Evolutionary conservation across 1,284 basidiomycete species (phyloP).

Genomic region (Sphagnurus paluster): DNA sequence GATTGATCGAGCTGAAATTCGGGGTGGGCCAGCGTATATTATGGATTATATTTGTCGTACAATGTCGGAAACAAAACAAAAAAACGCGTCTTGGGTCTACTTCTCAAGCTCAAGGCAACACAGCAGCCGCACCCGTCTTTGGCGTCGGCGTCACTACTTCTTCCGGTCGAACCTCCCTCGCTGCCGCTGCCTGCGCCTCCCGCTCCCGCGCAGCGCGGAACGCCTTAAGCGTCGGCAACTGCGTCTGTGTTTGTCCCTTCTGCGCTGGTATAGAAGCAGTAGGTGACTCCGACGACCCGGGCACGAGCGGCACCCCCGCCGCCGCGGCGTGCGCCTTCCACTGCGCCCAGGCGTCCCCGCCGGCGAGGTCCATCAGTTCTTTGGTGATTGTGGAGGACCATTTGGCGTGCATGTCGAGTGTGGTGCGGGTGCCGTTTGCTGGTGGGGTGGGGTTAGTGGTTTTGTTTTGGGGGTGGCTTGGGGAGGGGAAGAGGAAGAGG

Average conservation of each 20-base stretch:
- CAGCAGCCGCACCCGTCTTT: constrained; percentile 48
- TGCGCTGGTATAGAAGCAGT: too few relatives aligned
- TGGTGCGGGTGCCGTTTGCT: constrained; percentile 56
- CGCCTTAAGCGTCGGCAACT: constrained; percentile 24
- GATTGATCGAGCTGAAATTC: too few relatives aligned
- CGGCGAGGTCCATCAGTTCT: constrained; percentile 67
- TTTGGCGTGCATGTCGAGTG: constrained; percentile 59
- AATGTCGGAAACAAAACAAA: too few relatives aligned
- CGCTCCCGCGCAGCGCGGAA: too few relatives aligned
- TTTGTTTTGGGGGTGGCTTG: too few relatives aligned
- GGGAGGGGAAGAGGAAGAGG: too few relatives aligned
- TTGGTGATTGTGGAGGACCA: constrained; percentile 65
- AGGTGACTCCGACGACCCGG: constrained; percentile 33
- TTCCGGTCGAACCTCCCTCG: not conserved
- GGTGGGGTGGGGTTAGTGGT: too few relatives aligned
- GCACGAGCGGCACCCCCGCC: constrained; percentile 48
- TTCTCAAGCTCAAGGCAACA: constrained; percentile 48
- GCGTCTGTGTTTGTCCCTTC: constrained; percentile 12
- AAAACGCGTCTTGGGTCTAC: too few relatives aligned
- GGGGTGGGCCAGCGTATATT: too few relatives aligned
- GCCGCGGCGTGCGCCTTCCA: constrained; percentile 51
- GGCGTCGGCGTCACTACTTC: constrained; percentile 6
- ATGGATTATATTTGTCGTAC: constrained; percentile 4
- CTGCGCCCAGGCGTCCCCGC: constrained; percentile 56
- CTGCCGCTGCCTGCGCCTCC: constrained; percentile 11